Evolutionary conservation across 2,329 filamentous ascomycete species (phyloP).

Genomic region (Fusarium veterinarium): DNA sequence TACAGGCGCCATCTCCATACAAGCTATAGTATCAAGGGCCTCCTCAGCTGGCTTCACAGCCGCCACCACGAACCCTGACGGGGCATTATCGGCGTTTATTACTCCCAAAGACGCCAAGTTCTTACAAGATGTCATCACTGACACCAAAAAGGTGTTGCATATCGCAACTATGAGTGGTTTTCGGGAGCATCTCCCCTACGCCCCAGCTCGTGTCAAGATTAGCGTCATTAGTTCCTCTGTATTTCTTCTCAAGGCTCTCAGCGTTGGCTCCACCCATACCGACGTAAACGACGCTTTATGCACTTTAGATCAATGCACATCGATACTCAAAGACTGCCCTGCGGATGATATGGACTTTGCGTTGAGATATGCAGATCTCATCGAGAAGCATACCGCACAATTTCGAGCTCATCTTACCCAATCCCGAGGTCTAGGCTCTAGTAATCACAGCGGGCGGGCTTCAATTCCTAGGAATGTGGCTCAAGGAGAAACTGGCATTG

Average conservation of each 20-base stretch:
- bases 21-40: constrained; percentile 36
- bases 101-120: constrained; percentile 31
- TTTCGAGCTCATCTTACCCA: constrained; percentile 26
- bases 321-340: constrained; percentile 14
- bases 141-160: constrained; percentile 26
- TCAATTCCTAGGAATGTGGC: neutral
- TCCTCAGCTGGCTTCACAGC: constrained; percentile 9
- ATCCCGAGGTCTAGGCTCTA: neutral
- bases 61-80: constrained; percentile 2
- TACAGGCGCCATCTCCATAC: constrained; percentile 34
- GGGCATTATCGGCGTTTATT: constrained; percentile 26
- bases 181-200: constrained; percentile 22
- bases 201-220: constrained; percentile 31
- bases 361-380: constrained; percentile 35
- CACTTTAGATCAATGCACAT: constrained; percentile 31
- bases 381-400: constrained; percentile 36
- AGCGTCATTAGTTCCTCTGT: constrained; percentile 39
- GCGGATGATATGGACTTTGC: constrained; percentile 44
- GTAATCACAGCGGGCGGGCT: neutral
- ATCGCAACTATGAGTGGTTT: constrained; percentile 31
- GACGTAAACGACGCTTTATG: constrained; percentile 26
- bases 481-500: neutral
- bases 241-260: constrained; percentile 39
- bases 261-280: constrained; percentile 23
- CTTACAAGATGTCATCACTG: constrained; percentile 34